Evolutionary conservation across 495 filamentous ascomycete genomes (phyloP), one percentile per base, ranked within the genome.

Genomic region (Tetracladium marchalianum): DNA sequence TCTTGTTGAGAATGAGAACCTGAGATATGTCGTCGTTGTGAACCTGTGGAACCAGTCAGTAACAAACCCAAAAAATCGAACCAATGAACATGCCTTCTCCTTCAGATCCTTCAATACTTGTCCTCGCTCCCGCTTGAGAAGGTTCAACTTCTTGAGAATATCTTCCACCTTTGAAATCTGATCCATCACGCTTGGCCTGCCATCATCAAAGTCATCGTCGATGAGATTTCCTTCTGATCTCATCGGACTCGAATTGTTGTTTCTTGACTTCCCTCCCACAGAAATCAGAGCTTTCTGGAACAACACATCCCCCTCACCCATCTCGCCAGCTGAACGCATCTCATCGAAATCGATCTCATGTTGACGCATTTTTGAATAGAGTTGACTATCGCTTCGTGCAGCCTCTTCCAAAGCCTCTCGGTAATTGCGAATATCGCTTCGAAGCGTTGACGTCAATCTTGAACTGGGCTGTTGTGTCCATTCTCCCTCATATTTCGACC

Each of bases 391-490:
- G 64, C 90, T 97, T 16, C 78, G 77, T 35, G 80, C 80, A 8
- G 92, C 92, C 63, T 95, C 89, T 35, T 93, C 87, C 43, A 96
- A 71, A 2, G 92, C 90, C 48, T 86, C 84, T 35, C 80, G 73
- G 54, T 97, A 96, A 56, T 82, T 86, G 40, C 81, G 73, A 42
- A 96, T 80, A 60, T 98, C 93, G 39, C 78, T 81, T 42, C 89
- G 75, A 27, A 98, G 71, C 0, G 90, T 97, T 2, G 81, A 78
- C 4, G 90, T 98, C 17, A 98, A 74, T 50, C 87, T 72, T 31
- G 82, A 84, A 58, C 89, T 95, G 17, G 93, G 93, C 56, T 97
- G 92, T 61, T 98, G 92, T 15, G 86, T 95, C 92, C 92, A 98
- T 38, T 96, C 92, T 10, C 70, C 75, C 27, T 92, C 90, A 61